These are phyloP conservation scores for Podila clonocystis DNA, from an alignment of 192 early-diverging fungal species.

Conservation along the genomic window DNA sequence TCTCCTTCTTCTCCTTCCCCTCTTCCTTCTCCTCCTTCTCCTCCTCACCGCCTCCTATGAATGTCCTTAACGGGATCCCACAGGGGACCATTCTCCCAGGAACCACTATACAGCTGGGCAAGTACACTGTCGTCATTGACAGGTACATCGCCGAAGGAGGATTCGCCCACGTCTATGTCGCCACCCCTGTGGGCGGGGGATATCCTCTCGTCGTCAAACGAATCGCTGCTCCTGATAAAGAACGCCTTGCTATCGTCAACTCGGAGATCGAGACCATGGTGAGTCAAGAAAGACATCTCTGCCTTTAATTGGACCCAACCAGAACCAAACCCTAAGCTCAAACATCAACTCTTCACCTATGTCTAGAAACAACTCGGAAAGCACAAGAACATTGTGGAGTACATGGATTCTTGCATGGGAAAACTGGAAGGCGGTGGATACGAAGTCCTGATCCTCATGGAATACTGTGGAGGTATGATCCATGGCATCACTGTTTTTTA, in stretches of 20 bases:
- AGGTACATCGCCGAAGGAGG: conserved; percentile 87
- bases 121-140: conserved; percentile 70
- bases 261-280: conserved; percentile 87
- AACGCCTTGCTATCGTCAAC: conserved; percentile 67
- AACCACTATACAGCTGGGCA: conserved; percentile 66
- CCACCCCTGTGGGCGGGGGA: conserved; percentile 56
- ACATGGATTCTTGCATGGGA: conserved; percentile 76
- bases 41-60: conserved; percentile 18
- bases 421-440: conserved; percentile 69
- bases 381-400: conserved; percentile 86
- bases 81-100: conserved; percentile 67
- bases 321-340: not conserved
- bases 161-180: conserved; percentile 92
- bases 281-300: conserved; percentile 5
- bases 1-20: not conserved
- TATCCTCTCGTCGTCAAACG: conserved; percentile 83
- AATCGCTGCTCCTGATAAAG: conserved; percentile 75
- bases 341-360: not conserved
- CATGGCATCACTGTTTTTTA: not conserved
- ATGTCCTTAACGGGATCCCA: conserved; percentile 13
- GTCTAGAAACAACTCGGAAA: conserved; percentile 71
- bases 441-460: conserved; percentile 91
- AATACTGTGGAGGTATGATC: conserved; percentile 81
- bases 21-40: not conserved
- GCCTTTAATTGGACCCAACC: not conserved